phyloP scores from a whole-genome alignment of 306 rosid species.

The Lagenaria siceraria region DNA sequence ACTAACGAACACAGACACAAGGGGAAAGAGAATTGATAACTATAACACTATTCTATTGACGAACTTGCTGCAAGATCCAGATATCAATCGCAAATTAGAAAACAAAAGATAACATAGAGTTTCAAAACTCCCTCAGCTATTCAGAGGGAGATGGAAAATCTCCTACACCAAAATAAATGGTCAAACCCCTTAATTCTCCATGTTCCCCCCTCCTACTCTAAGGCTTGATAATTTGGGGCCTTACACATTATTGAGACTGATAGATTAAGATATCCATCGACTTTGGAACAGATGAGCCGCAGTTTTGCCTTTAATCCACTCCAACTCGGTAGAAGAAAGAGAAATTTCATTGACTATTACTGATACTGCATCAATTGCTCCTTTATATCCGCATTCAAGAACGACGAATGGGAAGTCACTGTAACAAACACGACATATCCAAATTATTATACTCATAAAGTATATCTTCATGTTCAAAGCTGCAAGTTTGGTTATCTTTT shows the following conservation, averaged over 20 bases:
- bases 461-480: no score
- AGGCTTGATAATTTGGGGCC: no score
- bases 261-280: conserved; percentile 12
- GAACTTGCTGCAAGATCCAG: no score
- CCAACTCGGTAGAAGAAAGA: conserved; percentile 46
- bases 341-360: conserved; percentile 29
- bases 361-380: conserved; percentile 52
- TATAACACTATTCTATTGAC: not conserved
- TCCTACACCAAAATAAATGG: no score
- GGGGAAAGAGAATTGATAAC: no score
- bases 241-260: not conserved
- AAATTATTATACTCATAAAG: not conserved
- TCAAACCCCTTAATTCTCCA: no score
- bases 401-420: conserved; percentile 81
- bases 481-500: not conserved
- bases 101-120: no score
- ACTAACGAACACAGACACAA: no score
- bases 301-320: conserved; percentile 73
- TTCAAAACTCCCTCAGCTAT: no score
- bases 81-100: no score
- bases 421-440: conserved; percentile 9
- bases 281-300: conserved; percentile 37
- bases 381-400: conserved; percentile 72
- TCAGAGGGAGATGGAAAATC: not conserved
- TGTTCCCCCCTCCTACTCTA: no score